These are phyloP conservation scores for Leishmania mexicana DNA, from an alignment of 208 protist genomes.

Conservation along the genomic window DNA sequence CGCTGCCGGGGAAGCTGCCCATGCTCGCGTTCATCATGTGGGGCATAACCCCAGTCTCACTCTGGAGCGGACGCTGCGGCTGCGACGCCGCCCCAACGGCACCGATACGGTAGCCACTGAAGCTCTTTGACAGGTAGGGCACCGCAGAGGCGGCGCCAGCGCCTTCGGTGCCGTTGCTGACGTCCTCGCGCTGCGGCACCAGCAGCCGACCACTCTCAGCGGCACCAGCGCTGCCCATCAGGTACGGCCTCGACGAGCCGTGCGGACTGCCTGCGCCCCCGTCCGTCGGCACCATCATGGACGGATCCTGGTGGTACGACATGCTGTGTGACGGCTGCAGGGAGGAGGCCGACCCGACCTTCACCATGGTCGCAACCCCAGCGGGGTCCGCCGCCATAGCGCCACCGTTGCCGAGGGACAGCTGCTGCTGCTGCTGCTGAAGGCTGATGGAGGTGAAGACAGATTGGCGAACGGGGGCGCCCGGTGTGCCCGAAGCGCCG, in stretches of 20 bases:
- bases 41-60: slow-evolving; percentile 3
- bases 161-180: not conserved
- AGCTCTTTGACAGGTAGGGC: slow-evolving; percentile 17
- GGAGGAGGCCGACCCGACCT: not conserved
- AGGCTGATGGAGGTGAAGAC: slow-evolving; percentile 33
- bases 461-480: slow-evolving; percentile 15
- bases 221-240: not conserved
- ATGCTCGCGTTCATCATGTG: slow-evolving; percentile 10
- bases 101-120: slow-evolving; percentile 9
- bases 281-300: not conserved
- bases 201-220: slow-evolving; percentile 16
- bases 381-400: not conserved
- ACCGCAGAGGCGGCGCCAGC: not conserved
- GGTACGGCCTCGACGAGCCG: not conserved
- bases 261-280: slow-evolving; percentile 1
- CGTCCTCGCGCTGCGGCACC: slow-evolving; percentile 23
- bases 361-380: not conserved
- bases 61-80: not conserved
- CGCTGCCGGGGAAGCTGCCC: slow-evolving; percentile 21
- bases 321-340: slow-evolving; percentile 10
- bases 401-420: not conserved
- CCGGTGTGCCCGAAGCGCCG: not conserved
- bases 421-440: slow-evolving; percentile 31
- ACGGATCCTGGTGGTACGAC: slow-evolving; percentile 1
- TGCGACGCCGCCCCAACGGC: not conserved